Conservation (phyloP, 352 stramenopile species). For the Phytophthora nicotianae region DNA sequence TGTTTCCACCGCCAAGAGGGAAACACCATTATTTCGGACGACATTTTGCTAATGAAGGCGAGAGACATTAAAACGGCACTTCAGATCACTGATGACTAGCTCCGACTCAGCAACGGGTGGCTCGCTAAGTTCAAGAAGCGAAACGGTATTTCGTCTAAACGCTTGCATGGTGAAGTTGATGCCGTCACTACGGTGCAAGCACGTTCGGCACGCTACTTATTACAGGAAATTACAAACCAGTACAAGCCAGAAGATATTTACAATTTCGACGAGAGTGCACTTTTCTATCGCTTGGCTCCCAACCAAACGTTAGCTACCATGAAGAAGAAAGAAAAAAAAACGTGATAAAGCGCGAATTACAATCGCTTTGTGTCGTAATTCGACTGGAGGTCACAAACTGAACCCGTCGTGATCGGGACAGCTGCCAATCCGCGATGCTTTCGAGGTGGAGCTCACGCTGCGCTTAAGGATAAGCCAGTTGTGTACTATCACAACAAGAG, state of each 20-base stretch:
- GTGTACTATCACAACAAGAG: neutral
- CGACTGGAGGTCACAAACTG: neutral
- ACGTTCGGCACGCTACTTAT: neutral
- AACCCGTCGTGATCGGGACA: neutral
- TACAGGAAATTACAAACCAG: neutral
- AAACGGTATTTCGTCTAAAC: neutral
- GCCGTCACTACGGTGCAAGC: neutral
- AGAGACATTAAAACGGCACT: neutral
- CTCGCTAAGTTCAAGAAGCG: neutral
- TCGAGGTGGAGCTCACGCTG: neutral
- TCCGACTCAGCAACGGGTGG: neutral
- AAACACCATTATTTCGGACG: neutral
- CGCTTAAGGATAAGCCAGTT: neutral
- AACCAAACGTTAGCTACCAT: neutral
- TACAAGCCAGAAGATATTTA: neutral
- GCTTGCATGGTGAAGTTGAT: neutral
- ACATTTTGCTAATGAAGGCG: neutral
- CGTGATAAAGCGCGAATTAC: neutral
- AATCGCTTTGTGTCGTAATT: neutral
- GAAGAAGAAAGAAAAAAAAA: neutral
- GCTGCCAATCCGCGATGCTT: neutral
- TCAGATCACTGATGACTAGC: neutral
- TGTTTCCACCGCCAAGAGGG: neutral
- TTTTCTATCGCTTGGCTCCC: neutral
- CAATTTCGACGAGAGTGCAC: conserved; percentile 1